Percentiles rank a stretch among this genome's conserved stretches.
Conservation (phyloP, 768 basidiomycete species). For the Vararia minispora region DNA sequence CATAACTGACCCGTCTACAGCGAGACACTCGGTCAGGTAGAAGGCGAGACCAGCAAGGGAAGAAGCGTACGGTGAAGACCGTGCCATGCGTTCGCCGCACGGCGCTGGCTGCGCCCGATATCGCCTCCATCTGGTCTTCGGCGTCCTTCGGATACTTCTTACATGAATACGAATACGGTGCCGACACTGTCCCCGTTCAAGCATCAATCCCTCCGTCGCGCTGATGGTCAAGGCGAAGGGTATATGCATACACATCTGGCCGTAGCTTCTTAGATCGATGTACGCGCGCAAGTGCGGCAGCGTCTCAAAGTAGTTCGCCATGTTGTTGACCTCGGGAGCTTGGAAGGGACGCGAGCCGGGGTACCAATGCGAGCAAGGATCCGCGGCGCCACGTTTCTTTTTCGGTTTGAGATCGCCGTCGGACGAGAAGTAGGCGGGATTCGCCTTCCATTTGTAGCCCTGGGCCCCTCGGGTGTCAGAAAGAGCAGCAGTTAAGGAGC, state of each 20-base stretch:
- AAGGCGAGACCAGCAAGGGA: neutral
- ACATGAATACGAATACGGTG: slow-evolving; percentile 69
- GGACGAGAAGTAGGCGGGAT: slow-evolving; percentile 3
- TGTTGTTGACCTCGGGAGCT: slow-evolving; percentile 62
- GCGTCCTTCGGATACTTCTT: slow-evolving; percentile 50
- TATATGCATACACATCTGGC: slow-evolving; percentile 58
- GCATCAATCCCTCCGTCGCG: neutral
- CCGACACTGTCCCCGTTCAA: slow-evolving; percentile 39
- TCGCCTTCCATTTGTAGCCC: slow-evolving; percentile 64
- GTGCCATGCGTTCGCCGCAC: slow-evolving; percentile 44
- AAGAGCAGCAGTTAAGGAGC: too few relatives aligned
- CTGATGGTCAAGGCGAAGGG: slow-evolving; percentile 1
- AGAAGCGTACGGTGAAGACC: slow-evolving; percentile 33
- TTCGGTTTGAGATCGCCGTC: too few relatives aligned
- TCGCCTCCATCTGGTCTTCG: slow-evolving; percentile 67
- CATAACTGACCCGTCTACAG: slow-evolving; percentile 35
- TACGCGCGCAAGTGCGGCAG: slow-evolving; percentile 49
- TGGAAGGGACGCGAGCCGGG: slow-evolving; percentile 68
- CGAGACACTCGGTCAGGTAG: neutral
- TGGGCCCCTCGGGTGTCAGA: too few relatives aligned
- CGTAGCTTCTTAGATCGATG: slow-evolving; percentile 71
- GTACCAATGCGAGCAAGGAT: slow-evolving; percentile 68
- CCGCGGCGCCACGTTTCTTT: slow-evolving; percentile 18
- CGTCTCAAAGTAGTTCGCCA: slow-evolving; percentile 54
- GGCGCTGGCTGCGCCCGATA: slow-evolving; percentile 51